A percentile compares a stretch with the other conserved stretches of the same genome.
phyloP scores from a whole-genome alignment of 1,139 yeast genomes.

The Insectozyma bohioensis region DNA sequence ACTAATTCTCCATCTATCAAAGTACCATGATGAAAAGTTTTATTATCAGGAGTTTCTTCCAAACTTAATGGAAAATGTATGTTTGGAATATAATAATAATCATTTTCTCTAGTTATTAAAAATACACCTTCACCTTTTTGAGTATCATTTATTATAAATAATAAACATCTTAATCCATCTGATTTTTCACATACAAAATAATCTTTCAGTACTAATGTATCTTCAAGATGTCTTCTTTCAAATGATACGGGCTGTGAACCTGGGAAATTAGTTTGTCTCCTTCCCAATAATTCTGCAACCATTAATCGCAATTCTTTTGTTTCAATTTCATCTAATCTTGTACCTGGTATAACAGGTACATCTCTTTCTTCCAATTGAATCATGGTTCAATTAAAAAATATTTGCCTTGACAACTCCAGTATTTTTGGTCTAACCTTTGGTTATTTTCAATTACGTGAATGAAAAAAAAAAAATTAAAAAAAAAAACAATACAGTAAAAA shows the following conservation, averaged over 20 bases:
- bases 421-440: too few species aligned
- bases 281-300: conserved; percentile 66
- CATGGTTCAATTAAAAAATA: conserved; percentile 25
- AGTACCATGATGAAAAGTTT: conserved; percentile 78
- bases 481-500: too few species aligned
- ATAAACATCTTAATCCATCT: conserved; percentile 84
- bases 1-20: conserved; percentile 88
- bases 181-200: conserved; percentile 95
- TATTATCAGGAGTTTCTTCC: conserved; percentile 50
- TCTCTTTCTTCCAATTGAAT: conserved; percentile 52
- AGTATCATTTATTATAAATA: conserved; percentile 68
- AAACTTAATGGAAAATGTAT: conserved; percentile 73
- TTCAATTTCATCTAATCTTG: conserved; percentile 67
- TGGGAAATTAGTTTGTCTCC: conserved; percentile 58
- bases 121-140: conserved; percentile 72
- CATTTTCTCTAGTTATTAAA: conserved; percentile 82
- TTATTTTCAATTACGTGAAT: conserved; percentile 1
- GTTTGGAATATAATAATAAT: conserved; percentile 75
- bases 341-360: conserved; percentile 85
- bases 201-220: conserved; percentile 54
- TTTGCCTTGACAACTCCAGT: too few species aligned
- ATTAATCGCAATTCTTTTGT: conserved; percentile 65
- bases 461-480: too few species aligned
- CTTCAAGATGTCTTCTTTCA: conserved; percentile 67
- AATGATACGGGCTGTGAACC: conserved; percentile 97